These are phyloP conservation scores for Wickerhamia fluorescens DNA, from an alignment of 805 yeast species.

Conservation along the genomic window DNA sequence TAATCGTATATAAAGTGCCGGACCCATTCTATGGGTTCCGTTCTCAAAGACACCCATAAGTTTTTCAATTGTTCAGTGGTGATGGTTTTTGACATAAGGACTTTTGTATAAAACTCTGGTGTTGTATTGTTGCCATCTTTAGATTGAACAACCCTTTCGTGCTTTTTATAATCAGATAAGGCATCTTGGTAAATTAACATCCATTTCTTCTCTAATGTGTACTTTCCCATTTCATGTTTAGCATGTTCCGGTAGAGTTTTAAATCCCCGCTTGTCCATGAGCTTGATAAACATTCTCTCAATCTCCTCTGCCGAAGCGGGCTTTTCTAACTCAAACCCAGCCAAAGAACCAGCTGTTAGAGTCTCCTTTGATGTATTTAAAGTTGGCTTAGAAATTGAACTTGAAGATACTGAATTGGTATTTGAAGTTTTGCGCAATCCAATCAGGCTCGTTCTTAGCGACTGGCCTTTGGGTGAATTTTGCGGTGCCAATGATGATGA, in stretches of 20 bases:
- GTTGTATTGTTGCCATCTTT: slow-evolving; percentile 30
- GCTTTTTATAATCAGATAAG: slow-evolving; percentile 63
- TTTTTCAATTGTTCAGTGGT: slow-evolving; percentile 67
- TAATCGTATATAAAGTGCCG: slow-evolving; percentile 57
- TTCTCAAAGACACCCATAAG: slow-evolving; percentile 84
- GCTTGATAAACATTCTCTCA: slow-evolving; percentile 66
- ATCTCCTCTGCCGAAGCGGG: slow-evolving; percentile 63
- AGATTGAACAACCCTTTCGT: slow-evolving; percentile 14
- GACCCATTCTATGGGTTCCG: slow-evolving; percentile 84
- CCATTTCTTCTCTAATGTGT: slow-evolving; percentile 80
- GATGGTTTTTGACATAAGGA: slow-evolving; percentile 63
- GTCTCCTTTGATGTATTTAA: slow-evolving; percentile 12
- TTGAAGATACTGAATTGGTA: too few relatives aligned
- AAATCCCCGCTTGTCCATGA: slow-evolving; percentile 81
- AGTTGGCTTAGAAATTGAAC: slow-evolving; percentile 26
- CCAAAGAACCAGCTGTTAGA: slow-evolving; percentile 8
- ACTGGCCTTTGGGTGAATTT: too few relatives aligned
- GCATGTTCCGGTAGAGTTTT: slow-evolving; percentile 64
- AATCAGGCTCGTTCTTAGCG: too few relatives aligned
- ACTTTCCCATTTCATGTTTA: slow-evolving; percentile 66
- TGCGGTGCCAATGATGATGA: slow-evolving; percentile 3
- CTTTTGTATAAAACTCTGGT: slow-evolving; percentile 73
- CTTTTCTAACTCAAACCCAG: slow-evolving; percentile 44
- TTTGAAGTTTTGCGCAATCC: too few relatives aligned
- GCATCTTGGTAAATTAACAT: slow-evolving; percentile 83